Evolutionary conservation across 352 stramenopile genomes (phyloP), one percentile per base, ranked within the genome.

Genomic region (Globisporangium yorkense): DNA sequence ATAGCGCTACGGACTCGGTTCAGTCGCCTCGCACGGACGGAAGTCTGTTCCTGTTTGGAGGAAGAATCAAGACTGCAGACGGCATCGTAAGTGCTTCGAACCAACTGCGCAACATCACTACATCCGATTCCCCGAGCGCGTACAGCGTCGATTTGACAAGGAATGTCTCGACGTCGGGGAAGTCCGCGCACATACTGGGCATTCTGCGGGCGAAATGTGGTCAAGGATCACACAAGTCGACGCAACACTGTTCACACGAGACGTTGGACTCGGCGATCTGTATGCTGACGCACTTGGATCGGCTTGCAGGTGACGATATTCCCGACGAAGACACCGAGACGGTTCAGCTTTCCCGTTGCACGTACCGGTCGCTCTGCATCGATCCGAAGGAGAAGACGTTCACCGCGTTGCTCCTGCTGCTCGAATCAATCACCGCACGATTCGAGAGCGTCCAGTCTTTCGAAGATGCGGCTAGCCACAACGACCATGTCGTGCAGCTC

Each of bases 371-470:
- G 5, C 55, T 95, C 10, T 95, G 86, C 63, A 84, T 95, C 56
- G 84, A 95, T 51, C 78, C 82, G 0, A 90, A 83, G 8, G 74
- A 85, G 27, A 62, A 76, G 47, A 92, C 86, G 1, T 92, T 95
- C 62, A 66, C 70, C 5, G 75, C 80, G 3, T 59, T 94, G 37
- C 62, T 77, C 18, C 45, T 57, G n/a, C 56, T 95, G n/a, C 51
- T 93, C 18, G 56, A 76, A 29, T 71, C 71, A 9, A 50, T 89
- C 4, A 67, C 63, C 9, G 21, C 53, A 9, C 37, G 21, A 18
- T 77, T 89, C 15, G 62, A 75, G 15, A 48, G 37, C 12, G 16
- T 62, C 9, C 37, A 71, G 31, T 52, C 55, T 9, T 47, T 61
- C 2, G 24, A 56, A 31, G 31, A 60, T 5, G 20, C 50, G 10